A percentile compares a stretch with the other conserved stretches of the same genome.
Conservation (phyloP, 345 rosid genomes). For the Brassica incana region DNA sequence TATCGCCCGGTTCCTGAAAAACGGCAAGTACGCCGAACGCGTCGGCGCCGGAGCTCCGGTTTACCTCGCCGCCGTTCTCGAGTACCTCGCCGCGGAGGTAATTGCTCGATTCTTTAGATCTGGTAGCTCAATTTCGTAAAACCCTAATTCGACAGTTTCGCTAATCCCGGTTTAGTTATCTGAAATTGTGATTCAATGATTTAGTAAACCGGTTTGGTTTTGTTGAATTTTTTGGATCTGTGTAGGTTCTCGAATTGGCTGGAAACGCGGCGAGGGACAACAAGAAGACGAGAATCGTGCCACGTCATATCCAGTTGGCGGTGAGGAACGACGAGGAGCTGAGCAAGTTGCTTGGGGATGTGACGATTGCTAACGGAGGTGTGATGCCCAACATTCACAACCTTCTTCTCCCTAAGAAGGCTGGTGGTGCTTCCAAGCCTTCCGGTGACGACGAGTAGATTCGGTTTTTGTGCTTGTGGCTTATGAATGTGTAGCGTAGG, state of each 20-base stretch:
- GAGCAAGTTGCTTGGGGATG: conserved; percentile 88
- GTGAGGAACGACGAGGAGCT: conserved; percentile 90
- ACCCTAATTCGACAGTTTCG: no score
- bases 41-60: background rate
- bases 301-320: conserved; percentile 81
- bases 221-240: background rate
- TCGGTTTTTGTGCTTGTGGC: background rate
- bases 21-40: background rate
- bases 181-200: no score
- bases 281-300: conserved; percentile 85
- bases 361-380: conserved; percentile 88
- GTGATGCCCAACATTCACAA: conserved; percentile 97
- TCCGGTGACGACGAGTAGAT: conserved; percentile 61
- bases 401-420: conserved; percentile 83
- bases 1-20: background rate
- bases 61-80: background rate
- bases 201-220: no score
- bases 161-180: no score
- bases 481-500: conserved; percentile 4
- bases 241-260: conserved; percentile 77
- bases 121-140: background rate
- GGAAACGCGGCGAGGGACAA: conserved; percentile 91
- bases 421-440: conserved; percentile 50
- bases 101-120: background rate
- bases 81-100: background rate